These are phyloP conservation scores for Rhodotorula sp. DNA, from an alignment of 1,284 basidiomycete species.

Conservation along the genomic window DNA sequence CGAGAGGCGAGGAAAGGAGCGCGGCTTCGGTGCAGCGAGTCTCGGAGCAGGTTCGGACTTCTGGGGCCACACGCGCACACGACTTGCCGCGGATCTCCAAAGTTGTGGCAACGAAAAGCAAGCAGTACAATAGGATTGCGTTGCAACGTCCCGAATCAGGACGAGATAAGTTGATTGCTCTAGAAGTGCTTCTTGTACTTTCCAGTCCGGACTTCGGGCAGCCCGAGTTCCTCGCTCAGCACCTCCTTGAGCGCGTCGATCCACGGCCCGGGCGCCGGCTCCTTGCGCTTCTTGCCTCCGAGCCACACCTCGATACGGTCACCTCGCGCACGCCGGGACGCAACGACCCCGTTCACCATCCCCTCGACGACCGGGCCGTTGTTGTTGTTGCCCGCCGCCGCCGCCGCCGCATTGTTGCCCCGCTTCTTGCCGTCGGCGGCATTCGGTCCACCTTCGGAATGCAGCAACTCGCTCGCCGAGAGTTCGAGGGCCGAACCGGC, in stretches of 20 bases:
- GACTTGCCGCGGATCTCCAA: too few relatives aligned
- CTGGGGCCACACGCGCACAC: too few relatives aligned
- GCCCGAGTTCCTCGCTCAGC: constrained; percentile 31
- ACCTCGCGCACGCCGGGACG: constrained; percentile 34
- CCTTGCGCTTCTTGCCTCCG: constrained; percentile 28
- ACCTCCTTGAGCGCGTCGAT: constrained; percentile 35
- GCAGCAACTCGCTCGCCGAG: constrained; percentile 21
- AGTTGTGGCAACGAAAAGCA: too few relatives aligned
- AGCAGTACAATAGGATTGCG: too few relatives aligned
- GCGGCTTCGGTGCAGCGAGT: too few relatives aligned
- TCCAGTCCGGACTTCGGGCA: constrained; percentile 31
- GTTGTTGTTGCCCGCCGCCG: background rate
- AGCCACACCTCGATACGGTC: constrained; percentile 43
- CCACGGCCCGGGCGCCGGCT: constrained; percentile 32
- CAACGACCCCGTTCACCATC: constrained; percentile 36
- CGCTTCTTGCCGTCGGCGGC: constrained; percentile 9
- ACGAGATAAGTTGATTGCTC: background rate
- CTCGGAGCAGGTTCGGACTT: too few relatives aligned
- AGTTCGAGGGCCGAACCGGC: constrained; percentile 36
- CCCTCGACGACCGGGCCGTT: constrained; percentile 21
- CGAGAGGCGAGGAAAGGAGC: background rate
- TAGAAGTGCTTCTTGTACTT: constrained; percentile 40
- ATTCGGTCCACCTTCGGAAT: constrained; percentile 10
- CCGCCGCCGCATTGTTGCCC: background rate
- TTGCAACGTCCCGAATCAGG: too few relatives aligned